phyloP scores from a whole-genome alignment of 2,329 filamentous ascomycete genomes.

The Verticillium zaregamsianum region DNA sequence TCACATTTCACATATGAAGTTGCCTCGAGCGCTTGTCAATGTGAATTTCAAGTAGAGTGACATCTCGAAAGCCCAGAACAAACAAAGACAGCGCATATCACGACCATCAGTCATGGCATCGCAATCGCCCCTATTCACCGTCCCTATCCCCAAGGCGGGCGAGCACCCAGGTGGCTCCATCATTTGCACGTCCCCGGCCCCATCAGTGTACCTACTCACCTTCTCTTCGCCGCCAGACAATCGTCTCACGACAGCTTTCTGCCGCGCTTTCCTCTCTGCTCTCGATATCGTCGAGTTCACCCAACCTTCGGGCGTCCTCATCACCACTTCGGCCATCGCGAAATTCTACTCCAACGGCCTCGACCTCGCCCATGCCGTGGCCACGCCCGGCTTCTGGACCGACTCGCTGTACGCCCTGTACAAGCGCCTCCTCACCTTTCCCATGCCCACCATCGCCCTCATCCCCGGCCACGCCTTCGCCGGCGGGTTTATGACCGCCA shows the following conservation, averaged over 20 bases:
- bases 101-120: slow-evolving; percentile 17
- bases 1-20: too few species aligned
- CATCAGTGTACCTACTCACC: slow-evolving; percentile 66
- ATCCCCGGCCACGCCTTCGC: slow-evolving; percentile 80
- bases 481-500: slow-evolving; percentile 74
- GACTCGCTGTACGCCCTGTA: slow-evolving; percentile 61
- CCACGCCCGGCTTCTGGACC: slow-evolving; percentile 57
- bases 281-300: slow-evolving; percentile 71
- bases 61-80: too few species aligned
- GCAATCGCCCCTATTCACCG: slow-evolving; percentile 46
- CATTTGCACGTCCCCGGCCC: slow-evolving; percentile 55
- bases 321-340: slow-evolving; percentile 67
- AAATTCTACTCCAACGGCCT: slow-evolving; percentile 85
- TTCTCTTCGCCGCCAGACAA: slow-evolving; percentile 72
- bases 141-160: slow-evolving; percentile 47
- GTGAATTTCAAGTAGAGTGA: too few species aligned
- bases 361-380: slow-evolving; percentile 65
- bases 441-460: slow-evolving; percentile 78
- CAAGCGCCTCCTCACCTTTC: slow-evolving; percentile 57
- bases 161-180: slow-evolving; percentile 53
- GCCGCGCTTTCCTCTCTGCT: slow-evolving; percentile 61
- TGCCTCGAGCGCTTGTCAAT: too few species aligned
- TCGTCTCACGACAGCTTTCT: slow-evolving; percentile 65
- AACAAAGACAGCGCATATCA: too few species aligned
- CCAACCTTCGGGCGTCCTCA: slow-evolving; percentile 61